Percentiles rank a stretch among this genome's conserved stretches.
These are phyloP conservation scores for Ogataea paraovalis DNA, from an alignment of 805 yeast genomes.

Conservation along the genomic window DNA sequence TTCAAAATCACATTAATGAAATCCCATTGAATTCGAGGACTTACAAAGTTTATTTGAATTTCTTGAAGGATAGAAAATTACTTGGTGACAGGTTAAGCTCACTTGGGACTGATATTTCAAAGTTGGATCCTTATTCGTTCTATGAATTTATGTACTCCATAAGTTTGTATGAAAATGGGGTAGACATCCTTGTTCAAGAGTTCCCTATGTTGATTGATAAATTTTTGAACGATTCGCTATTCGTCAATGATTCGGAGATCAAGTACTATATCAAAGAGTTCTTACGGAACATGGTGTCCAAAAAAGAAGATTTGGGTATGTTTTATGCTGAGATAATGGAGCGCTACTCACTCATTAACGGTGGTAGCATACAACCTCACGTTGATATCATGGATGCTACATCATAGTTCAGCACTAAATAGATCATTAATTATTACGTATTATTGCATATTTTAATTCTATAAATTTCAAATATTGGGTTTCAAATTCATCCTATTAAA, in stretches of 20 bases:
- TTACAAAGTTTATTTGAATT: slow-evolving; percentile 22
- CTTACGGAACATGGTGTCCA: background rate
- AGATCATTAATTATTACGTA: too few relatives aligned
- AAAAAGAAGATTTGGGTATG: background rate
- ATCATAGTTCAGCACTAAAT: slow-evolving; percentile 1
- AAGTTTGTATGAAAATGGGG: slow-evolving; percentile 13
- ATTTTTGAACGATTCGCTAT: background rate
- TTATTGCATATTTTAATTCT: too few relatives aligned
- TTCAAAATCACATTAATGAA: slow-evolving; percentile 13
- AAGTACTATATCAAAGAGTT: background rate
- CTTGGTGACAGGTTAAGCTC: slow-evolving; percentile 18
- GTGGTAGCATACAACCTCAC: slow-evolving; percentile 3
- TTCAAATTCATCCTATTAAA: background rate
- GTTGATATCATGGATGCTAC: slow-evolving; percentile 22
- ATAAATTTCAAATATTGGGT: background rate
- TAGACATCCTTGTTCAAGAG: background rate
- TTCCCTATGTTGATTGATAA: background rate
- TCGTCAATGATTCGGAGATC: background rate
- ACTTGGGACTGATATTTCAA: slow-evolving; percentile 15
- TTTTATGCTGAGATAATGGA: background rate
- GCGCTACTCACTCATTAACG: background rate
- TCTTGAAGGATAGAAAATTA: slow-evolving; percentile 16
- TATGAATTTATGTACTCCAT: background rate
- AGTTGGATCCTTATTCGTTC: slow-evolving; percentile 13
- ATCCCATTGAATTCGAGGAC: slow-evolving; percentile 24